Percentiles rank a stretch among this genome's conserved stretches.
Evolutionary conservation across 2,329 filamentous ascomycete genomes (phyloP).

Genomic region (Exserohilum turcica): DNA sequence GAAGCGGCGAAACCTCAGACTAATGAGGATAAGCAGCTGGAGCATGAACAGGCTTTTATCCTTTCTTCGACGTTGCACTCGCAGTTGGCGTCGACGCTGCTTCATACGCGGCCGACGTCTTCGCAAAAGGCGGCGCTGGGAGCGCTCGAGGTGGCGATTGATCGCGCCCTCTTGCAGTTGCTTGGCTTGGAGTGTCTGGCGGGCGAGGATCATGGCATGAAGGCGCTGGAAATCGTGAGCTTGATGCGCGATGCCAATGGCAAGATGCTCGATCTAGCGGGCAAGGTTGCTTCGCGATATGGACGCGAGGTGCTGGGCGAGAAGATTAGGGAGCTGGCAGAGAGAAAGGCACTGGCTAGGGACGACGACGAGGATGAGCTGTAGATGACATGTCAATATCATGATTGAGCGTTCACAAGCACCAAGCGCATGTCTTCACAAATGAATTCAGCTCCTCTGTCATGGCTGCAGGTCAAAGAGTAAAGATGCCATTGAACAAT

Average conservation of each 20-base stretch:
- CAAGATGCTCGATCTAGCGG: conserved; percentile 88
- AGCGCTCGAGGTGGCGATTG: conserved; percentile 78
- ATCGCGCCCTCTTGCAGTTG: conserved; percentile 88
- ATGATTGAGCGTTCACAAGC: neutral
- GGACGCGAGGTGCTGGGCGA: conserved; percentile 78
- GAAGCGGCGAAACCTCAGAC: conserved; percentile 25
- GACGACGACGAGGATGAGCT: conserved; percentile 32
- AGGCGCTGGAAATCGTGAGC: conserved; percentile 85
- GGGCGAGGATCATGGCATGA: conserved; percentile 92
- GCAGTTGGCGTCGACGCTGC: conserved; percentile 75
- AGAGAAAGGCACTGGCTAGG: conserved; percentile 67
- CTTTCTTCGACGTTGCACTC: conserved; percentile 73
- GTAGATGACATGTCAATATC: neutral
- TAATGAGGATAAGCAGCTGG: conserved; percentile 57
- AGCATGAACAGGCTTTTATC: conserved; percentile 81
- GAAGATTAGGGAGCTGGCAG: conserved; percentile 87
- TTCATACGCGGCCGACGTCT: conserved; percentile 67
- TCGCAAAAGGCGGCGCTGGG: conserved; percentile 70
- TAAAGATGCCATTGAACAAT: conserved; percentile 20
- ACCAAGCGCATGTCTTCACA: neutral
- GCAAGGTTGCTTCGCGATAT: conserved; percentile 87
- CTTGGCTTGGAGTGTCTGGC: conserved; percentile 88
- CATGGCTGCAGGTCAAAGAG: neutral
- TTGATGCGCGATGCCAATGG: conserved; percentile 84
- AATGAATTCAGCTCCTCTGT: neutral